phyloP scores from a whole-genome alignment of 192 early-diverging fungal genomes.

The Backusella sp. region DNA sequence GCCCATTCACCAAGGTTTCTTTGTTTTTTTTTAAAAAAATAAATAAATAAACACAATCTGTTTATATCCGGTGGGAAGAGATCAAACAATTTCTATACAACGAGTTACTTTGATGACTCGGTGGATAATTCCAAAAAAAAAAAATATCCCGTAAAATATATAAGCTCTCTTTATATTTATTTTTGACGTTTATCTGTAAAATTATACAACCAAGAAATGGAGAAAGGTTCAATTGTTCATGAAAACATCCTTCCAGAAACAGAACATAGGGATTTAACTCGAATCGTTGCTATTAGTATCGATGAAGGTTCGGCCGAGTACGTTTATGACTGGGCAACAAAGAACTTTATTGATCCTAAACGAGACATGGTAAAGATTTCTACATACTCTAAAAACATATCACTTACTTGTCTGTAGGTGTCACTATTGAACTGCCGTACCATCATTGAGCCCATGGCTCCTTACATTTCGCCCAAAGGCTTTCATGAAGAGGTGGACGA shows the following conservation, averaged over 20 bases:
- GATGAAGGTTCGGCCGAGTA: constrained; percentile 26
- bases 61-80: no score
- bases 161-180: neutral
- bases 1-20: neutral
- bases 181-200: neutral
- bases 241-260: neutral
- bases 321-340: constrained; percentile 33
- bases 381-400: neutral
- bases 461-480: constrained; percentile 22
- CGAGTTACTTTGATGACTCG: neutral
- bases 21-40: no score
- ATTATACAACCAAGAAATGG: neutral
- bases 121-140: neutral
- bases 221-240: neutral
- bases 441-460: constrained; percentile 18
- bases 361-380: constrained; percentile 17
- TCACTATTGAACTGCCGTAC: constrained; percentile 19
- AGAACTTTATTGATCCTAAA: constrained; percentile 29
- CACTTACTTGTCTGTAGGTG: neutral
- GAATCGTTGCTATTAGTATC: constrained; percentile 18
- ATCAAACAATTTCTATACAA: no score
- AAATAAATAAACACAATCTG: no score
- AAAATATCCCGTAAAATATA: neutral
- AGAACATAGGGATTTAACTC: constrained; percentile 6
- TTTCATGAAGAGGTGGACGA: constrained; percentile 26